Conservation (phyloP, 1,139 yeast species). For the Saccharomyces hybrid region DNA sequence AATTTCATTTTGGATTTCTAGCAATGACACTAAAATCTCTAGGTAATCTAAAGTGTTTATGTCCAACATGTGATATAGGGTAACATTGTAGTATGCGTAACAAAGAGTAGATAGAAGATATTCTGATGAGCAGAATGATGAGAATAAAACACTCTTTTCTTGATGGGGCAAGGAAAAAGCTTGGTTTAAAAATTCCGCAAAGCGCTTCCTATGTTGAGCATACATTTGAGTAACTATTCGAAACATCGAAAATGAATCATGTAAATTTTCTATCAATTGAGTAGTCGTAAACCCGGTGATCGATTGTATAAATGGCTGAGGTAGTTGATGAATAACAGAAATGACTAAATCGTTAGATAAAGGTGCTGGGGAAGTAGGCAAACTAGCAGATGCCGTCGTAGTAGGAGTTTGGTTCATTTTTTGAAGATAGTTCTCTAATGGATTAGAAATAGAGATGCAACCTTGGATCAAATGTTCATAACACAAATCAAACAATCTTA, state of each 20-base stretch:
- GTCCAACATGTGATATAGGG: conserved; percentile 19
- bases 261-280: conserved; percentile 12
- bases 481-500: conserved; percentile 29
- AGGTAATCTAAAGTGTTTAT: conserved; percentile 14
- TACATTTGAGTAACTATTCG: conserved; percentile 17
- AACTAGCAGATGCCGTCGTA: background rate
- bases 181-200: conserved; percentile 12
- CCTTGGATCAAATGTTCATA: conserved; percentile 20
- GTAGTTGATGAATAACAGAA: conserved; percentile 16
- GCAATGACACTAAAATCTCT: background rate
- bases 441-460: conserved; percentile 22
- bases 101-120: conserved; percentile 19
- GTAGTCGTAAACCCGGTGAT: conserved; percentile 15
- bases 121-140: conserved; percentile 17
- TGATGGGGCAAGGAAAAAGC: background rate
- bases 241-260: conserved; percentile 22
- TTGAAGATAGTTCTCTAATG: conserved; percentile 20
- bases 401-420: conserved; percentile 8
- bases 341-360: conserved; percentile 12
- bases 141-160: conserved; percentile 5
- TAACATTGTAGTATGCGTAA: conserved; percentile 21
- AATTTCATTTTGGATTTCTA: background rate
- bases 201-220: conserved; percentile 13
- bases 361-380: conserved; percentile 8
- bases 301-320: conserved; percentile 21